These are phyloP conservation scores for Paraphysoderma sedebokerense DNA, from an alignment of 371 early-diverging fungal species.

Conservation along the genomic window DNA sequence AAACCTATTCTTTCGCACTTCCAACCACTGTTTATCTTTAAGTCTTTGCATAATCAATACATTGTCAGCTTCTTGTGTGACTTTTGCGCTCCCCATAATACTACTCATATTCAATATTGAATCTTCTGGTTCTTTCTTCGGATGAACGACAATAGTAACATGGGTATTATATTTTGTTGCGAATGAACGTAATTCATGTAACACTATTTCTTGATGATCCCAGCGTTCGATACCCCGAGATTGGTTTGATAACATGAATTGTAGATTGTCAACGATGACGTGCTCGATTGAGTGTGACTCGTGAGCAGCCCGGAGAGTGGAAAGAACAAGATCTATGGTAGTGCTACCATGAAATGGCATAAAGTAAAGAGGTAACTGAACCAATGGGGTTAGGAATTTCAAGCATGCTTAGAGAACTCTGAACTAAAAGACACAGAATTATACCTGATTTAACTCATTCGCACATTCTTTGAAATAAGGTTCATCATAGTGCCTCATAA, in stretches of 20 bases:
- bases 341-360: constrained; percentile 62
- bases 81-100: constrained; percentile 59
- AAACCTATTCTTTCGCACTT: constrained; percentile 47
- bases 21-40: constrained; percentile 21
- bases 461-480: constrained; percentile 26
- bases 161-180: constrained; percentile 57
- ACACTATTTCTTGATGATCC: constrained; percentile 52
- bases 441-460: constrained; percentile 41
- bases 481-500: constrained; percentile 23
- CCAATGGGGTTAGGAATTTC: not conserved
- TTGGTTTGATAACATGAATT: constrained; percentile 62
- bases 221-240: constrained; percentile 40
- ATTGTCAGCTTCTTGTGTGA: constrained; percentile 69
- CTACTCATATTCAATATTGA: constrained; percentile 45
- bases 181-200: constrained; percentile 43
- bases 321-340: constrained; percentile 36
- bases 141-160: constrained; percentile 57
- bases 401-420: not conserved
- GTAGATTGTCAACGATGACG: constrained; percentile 56
- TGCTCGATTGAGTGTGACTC: constrained; percentile 53
- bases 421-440: not conserved
- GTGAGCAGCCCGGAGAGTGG: constrained; percentile 52
- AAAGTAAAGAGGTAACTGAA: constrained; percentile 50
- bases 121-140: constrained; percentile 39
- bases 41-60: constrained; percentile 47